Evolutionary conservation across 1,284 basidiomycete genomes (phyloP).

Genomic region (Phaffia rhodozyma): DNA sequence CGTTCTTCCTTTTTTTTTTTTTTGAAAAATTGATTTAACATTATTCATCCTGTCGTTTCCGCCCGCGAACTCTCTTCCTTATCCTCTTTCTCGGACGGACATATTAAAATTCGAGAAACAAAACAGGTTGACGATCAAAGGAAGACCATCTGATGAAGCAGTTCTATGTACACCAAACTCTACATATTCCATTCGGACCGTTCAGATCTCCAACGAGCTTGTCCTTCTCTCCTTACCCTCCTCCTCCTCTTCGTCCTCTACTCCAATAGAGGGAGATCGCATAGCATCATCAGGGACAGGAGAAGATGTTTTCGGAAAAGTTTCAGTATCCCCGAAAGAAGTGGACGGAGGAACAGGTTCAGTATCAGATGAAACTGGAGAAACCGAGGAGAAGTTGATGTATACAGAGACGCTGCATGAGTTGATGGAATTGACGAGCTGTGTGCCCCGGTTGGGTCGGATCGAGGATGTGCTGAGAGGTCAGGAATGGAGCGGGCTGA

Average conservation of each 20-base stretch:
- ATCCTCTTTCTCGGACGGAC: constrained; percentile 33
- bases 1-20: neutral
- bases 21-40: too few relatives aligned
- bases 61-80: constrained; percentile 27
- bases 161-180: constrained; percentile 67
- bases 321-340: neutral
- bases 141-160: constrained; percentile 65
- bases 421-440: constrained; percentile 60
- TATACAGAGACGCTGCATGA: constrained; percentile 46
- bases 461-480: constrained; percentile 51
- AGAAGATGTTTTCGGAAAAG: constrained; percentile 1
- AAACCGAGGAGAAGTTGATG: constrained; percentile 23
- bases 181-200: constrained; percentile 68
- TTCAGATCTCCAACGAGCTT: constrained; percentile 72
- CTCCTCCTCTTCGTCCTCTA: constrained; percentile 3
- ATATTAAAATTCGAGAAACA: too few relatives aligned
- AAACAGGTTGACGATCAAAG: constrained; percentile 62
- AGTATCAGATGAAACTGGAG: neutral
- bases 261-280: constrained; percentile 4
- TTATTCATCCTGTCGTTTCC: neutral
- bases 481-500: constrained; percentile 47
- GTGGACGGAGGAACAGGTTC: neutral
- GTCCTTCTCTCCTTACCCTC: constrained; percentile 53
- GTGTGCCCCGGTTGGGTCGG: constrained; percentile 58
- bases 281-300: neutral